Percentiles rank a stretch among this genome's conserved stretches.
phyloP scores from a whole-genome alignment of 768 basidiomycete genomes.

The Thelephora aurantiotincta region DNA sequence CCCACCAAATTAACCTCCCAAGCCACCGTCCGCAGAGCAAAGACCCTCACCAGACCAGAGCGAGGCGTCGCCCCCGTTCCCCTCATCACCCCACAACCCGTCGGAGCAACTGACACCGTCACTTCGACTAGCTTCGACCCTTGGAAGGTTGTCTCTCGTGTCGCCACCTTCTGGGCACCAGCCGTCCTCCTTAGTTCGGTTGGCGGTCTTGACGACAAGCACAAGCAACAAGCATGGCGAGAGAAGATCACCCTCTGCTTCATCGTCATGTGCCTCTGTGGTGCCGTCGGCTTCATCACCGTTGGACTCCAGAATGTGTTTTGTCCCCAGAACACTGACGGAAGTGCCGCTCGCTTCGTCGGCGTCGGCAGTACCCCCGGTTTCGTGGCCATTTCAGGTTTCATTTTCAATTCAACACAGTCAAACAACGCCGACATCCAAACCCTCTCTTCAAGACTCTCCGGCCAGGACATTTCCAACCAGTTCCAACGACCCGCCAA shows the following conservation, averaged over 20 bases:
- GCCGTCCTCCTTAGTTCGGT: constrained; percentile 54
- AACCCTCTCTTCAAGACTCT: constrained; percentile 32
- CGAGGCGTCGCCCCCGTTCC: constrained; percentile 88
- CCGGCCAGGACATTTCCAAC: constrained; percentile 86
- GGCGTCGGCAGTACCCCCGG: constrained; percentile 40
- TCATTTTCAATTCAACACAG: constrained; percentile 59
- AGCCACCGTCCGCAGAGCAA: constrained; percentile 68
- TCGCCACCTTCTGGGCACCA: constrained; percentile 89
- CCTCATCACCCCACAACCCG: constrained; percentile 71
- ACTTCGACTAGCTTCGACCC: constrained; percentile 28
- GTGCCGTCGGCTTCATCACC: constrained; percentile 76
- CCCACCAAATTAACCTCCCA: constrained; percentile 22
- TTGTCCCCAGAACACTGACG: constrained; percentile 49
- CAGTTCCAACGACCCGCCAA: constrained; percentile 59
- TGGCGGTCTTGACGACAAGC: constrained; percentile 70
- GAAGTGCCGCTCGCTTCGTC: constrained; percentile 23
- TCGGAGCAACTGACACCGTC: constrained; percentile 23
- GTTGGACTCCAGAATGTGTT: constrained; percentile 89
- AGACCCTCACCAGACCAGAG: constrained; percentile 95
- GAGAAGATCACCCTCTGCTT: constrained; percentile 93
- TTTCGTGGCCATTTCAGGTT: constrained; percentile 66
- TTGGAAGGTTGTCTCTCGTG: constrained; percentile 72
- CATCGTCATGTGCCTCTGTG: constrained; percentile 70
- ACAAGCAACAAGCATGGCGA: constrained; percentile 83
- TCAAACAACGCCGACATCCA: constrained; percentile 33